These are phyloP conservation scores for Citrullus amarus DNA, from an alignment of 306 rosid genomes.

Conservation along the genomic window DNA sequence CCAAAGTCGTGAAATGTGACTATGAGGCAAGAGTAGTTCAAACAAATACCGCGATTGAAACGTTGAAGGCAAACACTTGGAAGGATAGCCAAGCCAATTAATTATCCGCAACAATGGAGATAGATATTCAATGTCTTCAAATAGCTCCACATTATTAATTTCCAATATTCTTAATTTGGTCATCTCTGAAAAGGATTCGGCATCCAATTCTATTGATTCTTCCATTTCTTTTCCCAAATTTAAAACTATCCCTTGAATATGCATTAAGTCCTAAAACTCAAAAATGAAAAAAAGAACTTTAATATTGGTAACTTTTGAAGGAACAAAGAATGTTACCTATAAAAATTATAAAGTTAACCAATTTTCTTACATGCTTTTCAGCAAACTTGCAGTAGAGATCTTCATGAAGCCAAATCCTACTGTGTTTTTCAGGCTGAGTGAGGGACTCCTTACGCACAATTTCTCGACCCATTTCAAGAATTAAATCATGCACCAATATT, in stretches of 20 bases:
- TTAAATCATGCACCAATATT: conserved; percentile 11
- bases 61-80: background rate
- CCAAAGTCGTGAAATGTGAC: background rate
- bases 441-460: background rate
- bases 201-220: background rate
- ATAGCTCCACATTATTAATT: background rate
- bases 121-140: background rate
- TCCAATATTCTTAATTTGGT: background rate
- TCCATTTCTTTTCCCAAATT: background rate
- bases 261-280: background rate
- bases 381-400: background rate
- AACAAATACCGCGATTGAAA: background rate
- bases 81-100: background rate
- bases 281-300: background rate
- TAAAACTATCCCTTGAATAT: conserved; percentile 5
- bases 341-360: background rate
- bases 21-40: background rate
- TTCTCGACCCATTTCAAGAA: conserved; percentile 1
- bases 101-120: background rate
- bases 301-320: background rate
- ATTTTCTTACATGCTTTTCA: background rate
- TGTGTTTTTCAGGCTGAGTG: background rate
- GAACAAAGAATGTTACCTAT: background rate
- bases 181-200: conserved; percentile 4
- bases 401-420: conserved; percentile 7